Conservation (phyloP, 108 stramenopile species). For the Aureococcus anophagefferens region DNA sequence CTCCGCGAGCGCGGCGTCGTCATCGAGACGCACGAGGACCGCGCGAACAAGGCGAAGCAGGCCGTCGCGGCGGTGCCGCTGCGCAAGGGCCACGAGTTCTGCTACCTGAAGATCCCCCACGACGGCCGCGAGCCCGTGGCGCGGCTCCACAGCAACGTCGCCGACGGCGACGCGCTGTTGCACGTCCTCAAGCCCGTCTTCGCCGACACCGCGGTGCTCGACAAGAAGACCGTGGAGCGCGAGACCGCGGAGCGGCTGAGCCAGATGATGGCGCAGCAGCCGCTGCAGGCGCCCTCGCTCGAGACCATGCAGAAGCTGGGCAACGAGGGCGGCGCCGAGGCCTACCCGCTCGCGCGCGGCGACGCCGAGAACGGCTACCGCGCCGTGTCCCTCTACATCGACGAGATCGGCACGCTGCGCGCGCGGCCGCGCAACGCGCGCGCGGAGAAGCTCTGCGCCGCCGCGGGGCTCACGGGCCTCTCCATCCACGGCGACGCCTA, state of each 20-base stretch:
- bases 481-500: background rate
- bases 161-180: background rate
- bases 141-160: background rate
- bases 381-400: background rate
- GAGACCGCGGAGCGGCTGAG: background rate
- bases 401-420: background rate
- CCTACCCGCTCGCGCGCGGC: background rate
- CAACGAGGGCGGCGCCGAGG: background rate
- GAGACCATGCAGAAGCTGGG: background rate
- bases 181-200: background rate
- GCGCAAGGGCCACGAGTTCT: background rate
- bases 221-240: background rate
- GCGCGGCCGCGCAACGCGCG: background rate
- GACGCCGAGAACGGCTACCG: background rate
- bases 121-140: background rate
- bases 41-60: no score
- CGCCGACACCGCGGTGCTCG: background rate
- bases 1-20: background rate
- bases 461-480: background rate
- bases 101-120: background rate
- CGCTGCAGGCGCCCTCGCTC: background rate
- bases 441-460: background rate
- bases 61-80: no score
- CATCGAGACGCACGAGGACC: background rate
- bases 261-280: background rate